These are phyloP conservation scores for Shiraia sp. DNA, from an alignment of 2,329 filamentous ascomycete genomes.

Conservation along the genomic window DNA sequence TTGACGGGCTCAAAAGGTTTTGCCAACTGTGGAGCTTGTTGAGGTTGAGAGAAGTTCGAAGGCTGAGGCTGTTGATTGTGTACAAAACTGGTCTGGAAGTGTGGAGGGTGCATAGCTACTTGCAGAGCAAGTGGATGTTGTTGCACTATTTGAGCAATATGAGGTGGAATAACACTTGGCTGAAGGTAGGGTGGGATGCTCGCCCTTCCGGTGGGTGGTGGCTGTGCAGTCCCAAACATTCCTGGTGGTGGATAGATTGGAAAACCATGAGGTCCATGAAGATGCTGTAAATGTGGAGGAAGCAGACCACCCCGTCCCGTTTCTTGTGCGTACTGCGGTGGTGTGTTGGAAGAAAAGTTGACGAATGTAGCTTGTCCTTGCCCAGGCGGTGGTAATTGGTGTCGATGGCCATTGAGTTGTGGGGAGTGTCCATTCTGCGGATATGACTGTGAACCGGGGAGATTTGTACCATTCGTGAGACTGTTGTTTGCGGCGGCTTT, in stretches of 20 bases:
- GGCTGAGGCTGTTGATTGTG: slow-evolving; percentile 43
- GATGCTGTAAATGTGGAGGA: slow-evolving; percentile 7
- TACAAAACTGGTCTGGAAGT: slow-evolving; percentile 47
- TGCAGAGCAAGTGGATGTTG: slow-evolving; percentile 14
- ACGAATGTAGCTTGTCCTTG: slow-evolving; percentile 50
- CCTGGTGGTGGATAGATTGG: slow-evolving; percentile 3
- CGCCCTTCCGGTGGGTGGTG: slow-evolving; percentile 2
- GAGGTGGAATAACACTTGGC: slow-evolving; percentile 21
- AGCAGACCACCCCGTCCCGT: slow-evolving; percentile 49
- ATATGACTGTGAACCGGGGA: slow-evolving; percentile 19
- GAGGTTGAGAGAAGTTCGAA: slow-evolving; percentile 51
- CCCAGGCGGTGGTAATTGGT: slow-evolving; percentile 14
- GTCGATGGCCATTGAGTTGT: slow-evolving; percentile 17
- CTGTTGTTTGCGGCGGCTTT: slow-evolving; percentile 73
- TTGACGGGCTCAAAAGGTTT: slow-evolving; percentile 66
- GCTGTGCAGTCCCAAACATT: slow-evolving; percentile 7
- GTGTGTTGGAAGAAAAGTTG: slow-evolving; percentile 54
- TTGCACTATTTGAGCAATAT: slow-evolving; percentile 21
- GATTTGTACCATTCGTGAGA: slow-evolving; percentile 40
- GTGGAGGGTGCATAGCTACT: slow-evolving; percentile 11
- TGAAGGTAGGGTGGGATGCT: slow-evolving; percentile 3
- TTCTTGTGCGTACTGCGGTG: slow-evolving; percentile 71
- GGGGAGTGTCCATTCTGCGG: slow-evolving; percentile 9
- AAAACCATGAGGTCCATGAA: slow-evolving; percentile 8
- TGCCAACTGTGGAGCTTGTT: slow-evolving; percentile 55